Evolutionary conservation across 805 yeast species (phyloP).

Genomic region (Aciculoconidium aculeatum): DNA sequence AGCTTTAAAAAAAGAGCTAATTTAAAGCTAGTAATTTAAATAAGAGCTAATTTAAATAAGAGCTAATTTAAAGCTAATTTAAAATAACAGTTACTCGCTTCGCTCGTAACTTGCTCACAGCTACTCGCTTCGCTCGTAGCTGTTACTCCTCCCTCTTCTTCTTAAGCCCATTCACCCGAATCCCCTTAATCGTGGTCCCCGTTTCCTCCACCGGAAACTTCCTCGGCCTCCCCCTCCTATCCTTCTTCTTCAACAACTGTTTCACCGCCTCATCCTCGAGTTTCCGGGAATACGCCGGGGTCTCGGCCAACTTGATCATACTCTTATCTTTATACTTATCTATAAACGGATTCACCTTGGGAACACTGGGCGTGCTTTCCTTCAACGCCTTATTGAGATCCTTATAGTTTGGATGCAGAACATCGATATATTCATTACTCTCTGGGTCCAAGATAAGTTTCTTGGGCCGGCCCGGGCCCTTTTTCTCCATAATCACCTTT

Average conservation of each 20-base stretch:
- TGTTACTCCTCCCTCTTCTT: slow-evolving; percentile 9
- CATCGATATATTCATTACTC: slow-evolving; percentile 35
- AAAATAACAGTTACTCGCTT: no score
- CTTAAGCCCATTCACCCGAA: slow-evolving; percentile 31
- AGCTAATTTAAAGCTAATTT: neutral
- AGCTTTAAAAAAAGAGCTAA: no score
- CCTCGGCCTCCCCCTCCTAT: slow-evolving; percentile 46
- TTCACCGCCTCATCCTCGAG: slow-evolving; percentile 29
- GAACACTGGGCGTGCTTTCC: slow-evolving; percentile 7
- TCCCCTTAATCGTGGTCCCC: slow-evolving; percentile 39
- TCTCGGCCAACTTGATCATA: slow-evolving; percentile 18
- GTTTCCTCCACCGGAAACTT: slow-evolving; percentile 44
- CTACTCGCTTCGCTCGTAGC: no score
- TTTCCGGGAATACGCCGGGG: slow-evolving; percentile 24
- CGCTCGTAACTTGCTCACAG: no score
- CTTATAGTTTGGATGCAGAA: slow-evolving; percentile 37
- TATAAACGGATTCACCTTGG: no score
- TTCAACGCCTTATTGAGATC: slow-evolving; percentile 27
- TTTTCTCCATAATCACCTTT: no score
- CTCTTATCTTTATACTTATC: no score
- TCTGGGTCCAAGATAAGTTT: slow-evolving; percentile 36
- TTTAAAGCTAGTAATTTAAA: neutral
- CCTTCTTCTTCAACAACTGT: slow-evolving; percentile 33
- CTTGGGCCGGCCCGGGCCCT: slow-evolving; percentile 38
- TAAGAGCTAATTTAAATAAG: neutral